Evolutionary conservation across 106 monocot species (phyloP), one percentile per base, ranked within the genome.

Genomic region (Narthecium ossifragum): DNA sequence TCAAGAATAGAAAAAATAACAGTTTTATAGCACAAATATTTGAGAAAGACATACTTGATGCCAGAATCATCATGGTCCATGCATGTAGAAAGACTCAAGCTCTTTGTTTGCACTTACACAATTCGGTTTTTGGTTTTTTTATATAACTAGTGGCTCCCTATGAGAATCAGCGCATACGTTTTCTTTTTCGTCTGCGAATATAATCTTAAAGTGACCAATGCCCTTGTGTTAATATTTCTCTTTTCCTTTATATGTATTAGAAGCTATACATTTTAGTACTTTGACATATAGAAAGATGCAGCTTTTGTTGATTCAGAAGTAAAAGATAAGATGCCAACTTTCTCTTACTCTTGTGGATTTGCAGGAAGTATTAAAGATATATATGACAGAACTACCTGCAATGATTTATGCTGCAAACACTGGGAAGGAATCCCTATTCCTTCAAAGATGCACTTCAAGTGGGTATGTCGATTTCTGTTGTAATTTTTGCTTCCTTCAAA

Each of bases 351-450:
- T 59, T 26, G 52, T 62, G 40, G n/a, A 28, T 58, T 48, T 63
- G 6, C 55, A 82, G 82, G 71, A 86, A 53, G 68, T 71, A 57
- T 32, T 82, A 31, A 47, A 68, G 50, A 58, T 82, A 46, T 85
- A 85, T 49, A 55, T 27, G 48, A 60, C 73, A 54, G 80, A 85
- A 53, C 77, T 85, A 46, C 85, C 85, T 39, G 41, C 73, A 32
- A 85, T 85, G 85, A 69, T 66, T 71, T 81, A 77, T 73, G 85
- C 77, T 63, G 80, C 85, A 50, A 77, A 81, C 63, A 85, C 85
- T 11, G 77, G 85, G 62, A 81, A 70, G 53, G 74, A 73, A 34
- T 78, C 78, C 14, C 23, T 33, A 48, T 82, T 86, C 65, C 74
- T 82, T 53, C 66, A 78, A 69, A 82, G 65, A 72, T 78, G 82